A percentile compares a stretch with the other conserved stretches of the same genome.
Conservation (phyloP, 164 flowering plant species). For the Tinospora cordifolia region DNA sequence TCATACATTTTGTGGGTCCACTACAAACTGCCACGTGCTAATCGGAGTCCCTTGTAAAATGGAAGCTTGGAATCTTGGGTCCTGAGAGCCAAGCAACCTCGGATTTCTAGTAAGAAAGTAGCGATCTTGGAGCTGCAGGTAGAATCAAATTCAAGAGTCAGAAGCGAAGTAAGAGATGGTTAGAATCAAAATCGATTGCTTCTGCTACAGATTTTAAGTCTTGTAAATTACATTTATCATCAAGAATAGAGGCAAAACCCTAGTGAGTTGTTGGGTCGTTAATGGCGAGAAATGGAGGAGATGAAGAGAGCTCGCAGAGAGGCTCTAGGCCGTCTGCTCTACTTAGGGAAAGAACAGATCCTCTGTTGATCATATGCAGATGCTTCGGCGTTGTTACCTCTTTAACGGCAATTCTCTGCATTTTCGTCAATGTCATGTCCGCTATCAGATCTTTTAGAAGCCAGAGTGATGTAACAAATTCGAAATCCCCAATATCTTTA, state of each 20-base stretch:
- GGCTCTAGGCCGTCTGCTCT: constrained; percentile 10
- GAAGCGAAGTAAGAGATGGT: background rate
- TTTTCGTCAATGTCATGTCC: constrained; percentile 60
- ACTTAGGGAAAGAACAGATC: constrained; percentile 37
- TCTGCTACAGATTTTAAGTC: background rate
- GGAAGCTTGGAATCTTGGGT: background rate
- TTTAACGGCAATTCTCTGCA: constrained; percentile 55
- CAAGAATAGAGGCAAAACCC: background rate
- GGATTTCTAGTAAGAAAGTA: background rate
- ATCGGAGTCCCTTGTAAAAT: too few species aligned
- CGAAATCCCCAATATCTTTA: background rate
- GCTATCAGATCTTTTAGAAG: constrained; percentile 68
- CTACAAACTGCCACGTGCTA: background rate
- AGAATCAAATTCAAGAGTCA: background rate
- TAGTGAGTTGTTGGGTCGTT: too few species aligned
- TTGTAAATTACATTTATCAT: background rate
- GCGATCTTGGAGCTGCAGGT: background rate
- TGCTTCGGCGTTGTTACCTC: constrained; percentile 68
- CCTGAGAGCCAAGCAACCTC: background rate
- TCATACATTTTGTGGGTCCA: background rate
- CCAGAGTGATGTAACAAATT: constrained; percentile 49
- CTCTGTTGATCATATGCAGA: constrained; percentile 55
- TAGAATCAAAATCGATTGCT: background rate
- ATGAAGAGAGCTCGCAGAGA: constrained; percentile 10
- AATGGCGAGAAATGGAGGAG: constrained; percentile 16